A percentile compares a stretch with the other conserved stretches of the same genome.
Conservation (phyloP, 176 grass and related monocot genomes). For the Typha latifolia region DNA sequence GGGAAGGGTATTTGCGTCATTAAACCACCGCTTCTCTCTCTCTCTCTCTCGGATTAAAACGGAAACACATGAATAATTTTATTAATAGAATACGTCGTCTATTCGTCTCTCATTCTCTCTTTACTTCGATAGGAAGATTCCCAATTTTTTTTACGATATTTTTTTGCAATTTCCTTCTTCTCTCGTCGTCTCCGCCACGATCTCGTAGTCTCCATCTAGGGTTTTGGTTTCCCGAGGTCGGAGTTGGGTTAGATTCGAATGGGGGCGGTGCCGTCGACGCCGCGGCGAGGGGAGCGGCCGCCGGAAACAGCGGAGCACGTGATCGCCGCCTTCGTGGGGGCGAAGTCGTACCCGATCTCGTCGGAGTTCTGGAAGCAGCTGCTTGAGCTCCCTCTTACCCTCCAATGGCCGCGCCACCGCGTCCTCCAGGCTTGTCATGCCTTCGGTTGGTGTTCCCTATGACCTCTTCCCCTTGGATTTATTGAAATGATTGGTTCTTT, state of each 20-base stretch:
- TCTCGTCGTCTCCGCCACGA: slow-evolving; percentile 8
- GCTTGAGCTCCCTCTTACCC: slow-evolving; percentile 83
- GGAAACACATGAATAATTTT: background rate
- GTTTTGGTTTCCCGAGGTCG: background rate
- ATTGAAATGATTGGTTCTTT: too few species aligned
- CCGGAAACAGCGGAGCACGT: slow-evolving; percentile 57
- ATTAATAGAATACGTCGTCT: background rate
- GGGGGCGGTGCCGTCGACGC: slow-evolving; percentile 88
- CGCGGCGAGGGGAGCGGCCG: slow-evolving; percentile 37
- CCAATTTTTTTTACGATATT: background rate
- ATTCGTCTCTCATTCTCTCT: background rate
- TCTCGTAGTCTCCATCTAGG: slow-evolving; percentile 15
- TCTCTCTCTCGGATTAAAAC: background rate
- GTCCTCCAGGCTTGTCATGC: slow-evolving; percentile 85
- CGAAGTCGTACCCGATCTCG: slow-evolving; percentile 55
- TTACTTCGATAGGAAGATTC: background rate
- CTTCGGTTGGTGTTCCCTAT: slow-evolving; percentile 45
- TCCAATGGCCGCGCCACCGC: slow-evolving; percentile 79
- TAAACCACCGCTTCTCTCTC: too few species aligned
- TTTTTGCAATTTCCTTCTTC: background rate
- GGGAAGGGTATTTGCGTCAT: too few species aligned
- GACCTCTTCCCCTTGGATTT: background rate
- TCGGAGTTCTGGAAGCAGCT: slow-evolving; percentile 94
- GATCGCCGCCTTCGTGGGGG: slow-evolving; percentile 76
- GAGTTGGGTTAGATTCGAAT: slow-evolving; percentile 25